Percentiles rank a stretch among this genome's conserved stretches.
These are phyloP conservation scores for Backusella parvicylindrica DNA, from an alignment of 192 early-diverging fungal genomes.

Conservation along the genomic window DNA sequence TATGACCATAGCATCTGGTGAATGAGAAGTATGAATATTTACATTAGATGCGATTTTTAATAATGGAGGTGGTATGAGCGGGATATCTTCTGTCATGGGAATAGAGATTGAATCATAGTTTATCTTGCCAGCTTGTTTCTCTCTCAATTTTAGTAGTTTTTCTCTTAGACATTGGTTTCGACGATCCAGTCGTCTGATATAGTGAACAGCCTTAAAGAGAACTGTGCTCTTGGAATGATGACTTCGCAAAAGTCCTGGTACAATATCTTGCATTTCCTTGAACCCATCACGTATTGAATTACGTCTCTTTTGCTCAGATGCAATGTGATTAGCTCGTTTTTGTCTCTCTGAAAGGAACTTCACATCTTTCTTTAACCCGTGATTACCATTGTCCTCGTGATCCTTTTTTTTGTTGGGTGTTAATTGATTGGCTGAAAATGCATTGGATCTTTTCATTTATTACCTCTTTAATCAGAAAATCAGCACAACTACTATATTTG, in stretches of 20 bases:
- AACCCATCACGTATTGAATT: slow-evolving; percentile 79
- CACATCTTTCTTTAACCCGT: background rate
- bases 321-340: slow-evolving; percentile 69
- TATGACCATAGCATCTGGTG: background rate
- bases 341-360: slow-evolving; percentile 72
- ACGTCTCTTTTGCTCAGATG: slow-evolving; percentile 69
- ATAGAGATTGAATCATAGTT: background rate
- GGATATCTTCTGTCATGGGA: background rate
- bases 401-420: background rate
- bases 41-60: background rate
- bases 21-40: background rate
- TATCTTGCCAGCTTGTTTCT: background rate
- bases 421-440: background rate
- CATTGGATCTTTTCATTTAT: background rate
- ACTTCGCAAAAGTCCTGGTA: slow-evolving; percentile 72
- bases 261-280: slow-evolving; percentile 84
- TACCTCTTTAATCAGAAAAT: background rate
- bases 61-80: background rate
- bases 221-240: slow-evolving; percentile 65
- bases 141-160: slow-evolving; percentile 10
- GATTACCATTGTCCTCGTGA: background rate
- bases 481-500: background rate
- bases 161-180: slow-evolving; percentile 37
- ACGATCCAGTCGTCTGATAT: slow-evolving; percentile 55
- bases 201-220: slow-evolving; percentile 63